Conservation (phyloP, 331 rosid genomes). For the Acacia concinna region DNA sequence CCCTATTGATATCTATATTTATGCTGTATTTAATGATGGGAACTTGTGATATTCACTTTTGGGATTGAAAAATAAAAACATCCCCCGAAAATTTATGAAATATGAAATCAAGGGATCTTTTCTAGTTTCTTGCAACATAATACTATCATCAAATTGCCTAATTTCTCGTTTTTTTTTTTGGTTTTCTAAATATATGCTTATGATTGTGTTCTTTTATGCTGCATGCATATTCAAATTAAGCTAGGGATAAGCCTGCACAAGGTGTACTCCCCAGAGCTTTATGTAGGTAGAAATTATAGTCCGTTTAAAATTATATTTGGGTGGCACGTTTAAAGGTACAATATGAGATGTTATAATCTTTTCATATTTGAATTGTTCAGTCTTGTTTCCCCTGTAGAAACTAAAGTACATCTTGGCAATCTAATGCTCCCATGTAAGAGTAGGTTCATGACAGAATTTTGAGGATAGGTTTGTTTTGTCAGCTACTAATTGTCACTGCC, state of each 20-base stretch:
- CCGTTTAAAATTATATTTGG: constrained; percentile 12
- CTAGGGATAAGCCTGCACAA: constrained; percentile 4
- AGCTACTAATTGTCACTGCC: constrained; percentile 1
- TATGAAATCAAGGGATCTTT: not conserved
- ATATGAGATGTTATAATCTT: constrained; percentile 7
- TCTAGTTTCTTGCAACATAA: not conserved
- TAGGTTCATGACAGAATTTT: constrained; percentile 20
- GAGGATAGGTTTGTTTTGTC: constrained; percentile 15
- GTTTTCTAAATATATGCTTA: not conserved
- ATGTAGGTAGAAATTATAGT: not conserved
- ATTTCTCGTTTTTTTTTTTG: not conserved
- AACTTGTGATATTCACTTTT: not conserved
- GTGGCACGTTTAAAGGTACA: constrained; percentile 7
- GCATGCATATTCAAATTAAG: constrained; percentile 6
- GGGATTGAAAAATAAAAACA: not conserved
- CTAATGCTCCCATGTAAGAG: not conserved
- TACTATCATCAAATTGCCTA: not conserved
- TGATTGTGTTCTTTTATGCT: not conserved
- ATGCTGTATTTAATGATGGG: constrained; percentile 11
- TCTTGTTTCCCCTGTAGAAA: constrained; percentile 1
- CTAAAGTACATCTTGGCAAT: not conserved
- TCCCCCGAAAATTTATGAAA: not conserved
- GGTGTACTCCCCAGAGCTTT: not conserved
- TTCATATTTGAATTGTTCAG: not conserved
- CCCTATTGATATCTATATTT: constrained; percentile 1